A percentile compares a stretch with the other conserved stretches of the same genome.
Evolutionary conservation across 192 early-diverging fungal species (phyloP).

Genomic region (Helicostylum pulchrum): DNA sequence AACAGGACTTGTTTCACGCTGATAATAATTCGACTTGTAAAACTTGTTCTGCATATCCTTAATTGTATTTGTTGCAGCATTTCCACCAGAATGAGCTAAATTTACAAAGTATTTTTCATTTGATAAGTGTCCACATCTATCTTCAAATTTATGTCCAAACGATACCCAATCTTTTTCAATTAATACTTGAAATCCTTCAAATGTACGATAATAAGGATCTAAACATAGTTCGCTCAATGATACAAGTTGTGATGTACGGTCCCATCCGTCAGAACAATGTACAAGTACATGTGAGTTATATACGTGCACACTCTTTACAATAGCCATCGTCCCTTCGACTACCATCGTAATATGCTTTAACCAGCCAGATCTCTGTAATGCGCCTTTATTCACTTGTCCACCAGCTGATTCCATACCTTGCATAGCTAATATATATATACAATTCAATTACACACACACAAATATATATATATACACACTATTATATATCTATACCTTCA

Average conservation of each 20-base stretch:
- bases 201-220: conserved; percentile 95
- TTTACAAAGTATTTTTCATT: conserved; percentile 68
- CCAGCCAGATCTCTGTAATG: conserved; percentile 78
- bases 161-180: conserved; percentile 98
- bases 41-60: conserved; percentile 59
- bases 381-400: conserved; percentile 46
- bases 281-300: conserved; percentile 83
- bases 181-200: conserved; percentile 85
- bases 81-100: conserved; percentile 41
- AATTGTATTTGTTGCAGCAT: conserved; percentile 56
- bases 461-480: conserved; percentile 3
- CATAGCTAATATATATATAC: conserved; percentile 37
- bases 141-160: conserved; percentile 95
- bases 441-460: not conserved
- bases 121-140: conserved; percentile 88
- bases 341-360: conserved; percentile 81
- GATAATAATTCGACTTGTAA: conserved; percentile 54
- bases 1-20: conserved; percentile 86
- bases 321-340: conserved; percentile 73
- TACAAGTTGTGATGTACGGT: conserved; percentile 92
- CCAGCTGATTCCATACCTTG: conserved; percentile 46
- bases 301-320: conserved; percentile 77
- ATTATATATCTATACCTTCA: conserved; percentile 57
- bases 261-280: conserved; percentile 99
- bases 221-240: conserved; percentile 87